A percentile compares a stretch with the other conserved stretches of the same genome.
Conservation (phyloP, 192 early-diverging fungal genomes). For the Fimicolochytrium jonesii region DNA sequence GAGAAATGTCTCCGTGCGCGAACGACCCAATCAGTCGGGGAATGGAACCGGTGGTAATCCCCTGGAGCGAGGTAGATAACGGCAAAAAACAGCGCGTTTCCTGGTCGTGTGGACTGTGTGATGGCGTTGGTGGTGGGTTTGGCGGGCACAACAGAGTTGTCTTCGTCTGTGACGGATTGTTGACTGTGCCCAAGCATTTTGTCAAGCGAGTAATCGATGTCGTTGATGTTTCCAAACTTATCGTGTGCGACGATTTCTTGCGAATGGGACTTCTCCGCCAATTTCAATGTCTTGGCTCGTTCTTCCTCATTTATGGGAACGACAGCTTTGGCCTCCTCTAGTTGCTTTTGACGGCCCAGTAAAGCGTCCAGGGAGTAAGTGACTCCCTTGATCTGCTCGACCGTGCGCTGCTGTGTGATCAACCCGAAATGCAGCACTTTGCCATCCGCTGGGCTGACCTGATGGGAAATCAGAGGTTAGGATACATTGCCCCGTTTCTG, state of each 20-base stretch:
- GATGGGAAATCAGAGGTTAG: no score
- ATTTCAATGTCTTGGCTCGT: neutral
- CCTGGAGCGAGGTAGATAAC: constrained; percentile 97
- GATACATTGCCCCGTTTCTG: neutral
- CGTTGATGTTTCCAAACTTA: constrained; percentile 84
- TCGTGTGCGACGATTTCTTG: constrained; percentile 69
- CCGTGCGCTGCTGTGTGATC: constrained; percentile 62
- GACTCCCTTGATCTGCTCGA: constrained; percentile 94
- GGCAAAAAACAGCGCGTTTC: constrained; percentile 79
- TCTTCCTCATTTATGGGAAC: constrained; percentile 9
- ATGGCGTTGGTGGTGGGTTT: neutral
- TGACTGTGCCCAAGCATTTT: constrained; percentile 68
- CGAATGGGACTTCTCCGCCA: constrained; percentile 51
- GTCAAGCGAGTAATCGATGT: constrained; percentile 77
- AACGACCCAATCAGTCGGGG: constrained; percentile 92
- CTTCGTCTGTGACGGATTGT: no score
- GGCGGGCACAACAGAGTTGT: constrained; percentile 1
- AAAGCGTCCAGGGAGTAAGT: constrained; percentile 87
- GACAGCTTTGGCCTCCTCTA: constrained; percentile 1
- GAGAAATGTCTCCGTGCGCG: constrained; percentile 86
- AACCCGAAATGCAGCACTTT: constrained; percentile 84
- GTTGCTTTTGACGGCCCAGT: constrained; percentile 52
- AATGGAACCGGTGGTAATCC: constrained; percentile 99
- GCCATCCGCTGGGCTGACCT: constrained; percentile 89
- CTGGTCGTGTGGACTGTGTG: constrained; percentile 50